Base-by-base conservation (phyloP, 257 asterid genomes). In the Agastache rugosa region DNA sequence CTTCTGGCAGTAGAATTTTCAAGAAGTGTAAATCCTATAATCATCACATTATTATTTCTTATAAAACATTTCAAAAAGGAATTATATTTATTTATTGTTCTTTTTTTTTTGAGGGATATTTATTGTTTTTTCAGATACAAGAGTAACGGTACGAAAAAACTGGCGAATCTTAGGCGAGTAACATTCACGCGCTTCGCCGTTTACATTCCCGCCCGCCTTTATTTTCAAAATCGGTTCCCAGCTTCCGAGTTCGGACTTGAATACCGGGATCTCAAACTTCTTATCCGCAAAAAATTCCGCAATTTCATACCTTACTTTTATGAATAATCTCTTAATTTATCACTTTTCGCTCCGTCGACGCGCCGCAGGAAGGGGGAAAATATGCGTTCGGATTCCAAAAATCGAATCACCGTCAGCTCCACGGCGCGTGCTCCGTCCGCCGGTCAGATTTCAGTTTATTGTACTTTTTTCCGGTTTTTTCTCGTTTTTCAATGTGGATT, bases 151-250 rank as follows among this genome's bases (percentile, higher is more conserved):
- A 5, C 42, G 63, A 22, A 11, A 22, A 51, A 70, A 10, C 31
- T 19, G 45, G 55, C 69, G 14, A 71, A 69, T 19, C 68, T 63
- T 25, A 39, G 74, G 76, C 77, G 75, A 70, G 12, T 77, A 55
- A 67, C 74, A 11, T 8, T 10, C 76, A 83, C 87, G 80, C 78
- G 79, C 79, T 67, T 53, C 80, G 62, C 60, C 72, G 37, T 41
- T 60, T 79, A 59, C 15, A 77, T 29, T 83, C 80, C 85, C 85
- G 85, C 87, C 79, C 63, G 70, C 77, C 55, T 68, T 53, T 48
- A 25, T 59, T 83, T 77, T 59, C 66, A 79, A 79, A 70, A 63
- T 58, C 61, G 34, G 44, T 63, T 3, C 3, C 35, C 23, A 34
- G 47, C 53, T 41, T 23, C 74, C 47, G 51, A 60, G 25, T 77